Evolutionary conservation across 805 yeast species (phyloP).

Genomic region (Wickerhamomyces pijperi): DNA sequence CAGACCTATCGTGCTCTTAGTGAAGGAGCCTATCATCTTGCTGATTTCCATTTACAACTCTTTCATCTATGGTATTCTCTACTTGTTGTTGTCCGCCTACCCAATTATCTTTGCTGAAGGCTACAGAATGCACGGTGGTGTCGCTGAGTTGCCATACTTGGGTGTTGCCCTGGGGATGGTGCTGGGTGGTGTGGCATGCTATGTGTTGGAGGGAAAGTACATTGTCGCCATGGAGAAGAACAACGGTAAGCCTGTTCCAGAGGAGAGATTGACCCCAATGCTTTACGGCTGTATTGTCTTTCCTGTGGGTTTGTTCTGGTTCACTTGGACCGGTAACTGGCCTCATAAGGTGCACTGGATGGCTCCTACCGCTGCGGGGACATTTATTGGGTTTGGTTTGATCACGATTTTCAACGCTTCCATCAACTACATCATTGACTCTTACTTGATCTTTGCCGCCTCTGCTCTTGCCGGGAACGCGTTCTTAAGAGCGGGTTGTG

Average conservation of each 20-base stretch:
- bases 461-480: conserved; percentile 72
- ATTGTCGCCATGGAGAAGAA: conserved; percentile 34
- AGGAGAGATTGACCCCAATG: conserved; percentile 70
- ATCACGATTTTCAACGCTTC: conserved; percentile 59
- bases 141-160: conserved; percentile 69
- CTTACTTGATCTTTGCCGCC: conserved; percentile 62
- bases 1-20: conserved; percentile 59
- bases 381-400: conserved; percentile 58
- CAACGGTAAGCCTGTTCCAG: conserved; percentile 59
- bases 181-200: conserved; percentile 42
- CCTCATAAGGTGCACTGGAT: conserved; percentile 66
- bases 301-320: conserved; percentile 76
- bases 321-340: conserved; percentile 81
- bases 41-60: conserved; percentile 61
- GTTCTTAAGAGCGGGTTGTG: conserved; percentile 55
- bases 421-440: conserved; percentile 62
- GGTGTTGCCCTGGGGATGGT: conserved; percentile 62
- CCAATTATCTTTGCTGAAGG: conserved; percentile 59
- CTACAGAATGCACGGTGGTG: conserved; percentile 54
- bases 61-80: conserved; percentile 71
- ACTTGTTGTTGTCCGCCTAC: conserved; percentile 62
- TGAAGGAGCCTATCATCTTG: conserved; percentile 64
- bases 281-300: conserved; percentile 59
- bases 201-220: conserved; percentile 44
- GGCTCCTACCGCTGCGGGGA: conserved; percentile 60